Conservation (phyloP, 192 early-diverging fungal species). For the Linnemannia zychae region DNA sequence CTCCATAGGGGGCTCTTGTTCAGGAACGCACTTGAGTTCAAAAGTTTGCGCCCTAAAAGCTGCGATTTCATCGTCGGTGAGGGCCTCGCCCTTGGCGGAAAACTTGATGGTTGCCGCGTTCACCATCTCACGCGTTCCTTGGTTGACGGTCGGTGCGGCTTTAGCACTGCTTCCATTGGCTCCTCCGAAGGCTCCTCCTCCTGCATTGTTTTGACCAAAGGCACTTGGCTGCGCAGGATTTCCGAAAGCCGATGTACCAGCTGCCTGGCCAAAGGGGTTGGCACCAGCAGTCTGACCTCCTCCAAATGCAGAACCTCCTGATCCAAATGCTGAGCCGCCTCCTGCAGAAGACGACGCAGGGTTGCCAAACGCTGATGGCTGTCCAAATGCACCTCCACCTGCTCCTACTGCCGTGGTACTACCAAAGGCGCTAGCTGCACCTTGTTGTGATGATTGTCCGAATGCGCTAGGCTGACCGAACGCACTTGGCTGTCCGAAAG, state of each 20-base stretch:
- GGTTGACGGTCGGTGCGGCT: conserved; percentile 12
- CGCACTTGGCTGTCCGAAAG: conserved; percentile 13
- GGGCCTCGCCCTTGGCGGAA: conserved; percentile 27
- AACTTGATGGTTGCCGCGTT: conserved; percentile 22
- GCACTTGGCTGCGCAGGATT: conserved; percentile 2
- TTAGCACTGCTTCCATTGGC: neutral
- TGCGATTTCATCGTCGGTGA: conserved; percentile 38
- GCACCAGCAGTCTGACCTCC: neutral
- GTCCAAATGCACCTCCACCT: conserved; percentile 26
- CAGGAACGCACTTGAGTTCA: conserved; percentile 55
- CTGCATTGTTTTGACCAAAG: conserved; percentile 6
- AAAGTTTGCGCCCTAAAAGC: conserved; percentile 56
- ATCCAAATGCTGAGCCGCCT: neutral
- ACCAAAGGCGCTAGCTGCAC: conserved; percentile 8
- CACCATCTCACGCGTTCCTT: conserved; percentile 33
- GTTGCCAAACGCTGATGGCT: conserved; percentile 11
- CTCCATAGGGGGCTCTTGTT: conserved; percentile 60
- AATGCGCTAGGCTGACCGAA: neutral
- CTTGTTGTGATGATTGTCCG: neutral
- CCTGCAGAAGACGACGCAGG: neutral
- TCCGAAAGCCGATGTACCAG: conserved; percentile 5
- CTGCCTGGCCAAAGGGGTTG: neutral
- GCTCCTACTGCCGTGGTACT: conserved; percentile 8
- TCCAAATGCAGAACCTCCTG: neutral
- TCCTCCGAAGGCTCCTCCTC: neutral